phyloP scores from a whole-genome alignment of 2,329 filamentous ascomycete genomes.

The Diaporthe amygdali region DNA sequence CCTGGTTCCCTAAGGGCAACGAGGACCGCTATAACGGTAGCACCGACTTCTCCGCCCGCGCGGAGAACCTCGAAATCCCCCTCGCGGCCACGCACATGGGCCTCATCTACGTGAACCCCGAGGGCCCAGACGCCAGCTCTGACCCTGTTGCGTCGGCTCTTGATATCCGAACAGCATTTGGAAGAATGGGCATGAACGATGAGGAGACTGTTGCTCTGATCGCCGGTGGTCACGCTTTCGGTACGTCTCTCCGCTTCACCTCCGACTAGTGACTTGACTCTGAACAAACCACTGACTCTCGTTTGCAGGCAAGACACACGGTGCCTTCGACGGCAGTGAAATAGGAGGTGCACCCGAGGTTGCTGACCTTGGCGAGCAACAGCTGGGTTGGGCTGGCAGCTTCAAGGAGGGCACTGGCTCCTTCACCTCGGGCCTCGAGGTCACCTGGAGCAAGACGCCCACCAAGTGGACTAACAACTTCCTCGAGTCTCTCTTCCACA shows the following conservation, averaged over 20 bases:
- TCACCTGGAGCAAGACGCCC: constrained; percentile 77
- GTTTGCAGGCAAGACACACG: constrained; percentile 66
- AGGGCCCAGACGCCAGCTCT: constrained; percentile 71
- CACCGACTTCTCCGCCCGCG: constrained; percentile 60
- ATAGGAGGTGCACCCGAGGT: constrained; percentile 68
- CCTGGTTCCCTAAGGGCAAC: constrained; percentile 65
- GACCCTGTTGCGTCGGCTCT: constrained; percentile 69
- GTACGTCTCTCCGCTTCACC: constrained; percentile 34
- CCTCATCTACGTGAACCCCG: constrained; percentile 79
- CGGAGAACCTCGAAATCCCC: constrained; percentile 63
- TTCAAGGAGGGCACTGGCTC: constrained; percentile 67
- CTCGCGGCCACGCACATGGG: constrained; percentile 72
- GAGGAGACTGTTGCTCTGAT: constrained; percentile 78
- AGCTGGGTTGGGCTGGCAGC: constrained; percentile 72
- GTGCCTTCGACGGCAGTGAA: constrained; percentile 60
- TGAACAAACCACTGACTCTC: not conserved
- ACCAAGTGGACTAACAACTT: constrained; percentile 76
- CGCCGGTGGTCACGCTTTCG: constrained; percentile 75
- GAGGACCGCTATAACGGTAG: constrained; percentile 49
- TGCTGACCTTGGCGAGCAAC: constrained; percentile 66
- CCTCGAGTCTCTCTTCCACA: constrained; percentile 75
- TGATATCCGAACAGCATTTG: constrained; percentile 74
- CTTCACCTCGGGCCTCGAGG: constrained; percentile 76
- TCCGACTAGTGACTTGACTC: not conserved
- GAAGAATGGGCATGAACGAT: constrained; percentile 79